A percentile compares a stretch with the other conserved stretches of the same genome.
phyloP scores from a whole-genome alignment of 805 yeast species.

The Cyberlindnera mycetangii region DNA sequence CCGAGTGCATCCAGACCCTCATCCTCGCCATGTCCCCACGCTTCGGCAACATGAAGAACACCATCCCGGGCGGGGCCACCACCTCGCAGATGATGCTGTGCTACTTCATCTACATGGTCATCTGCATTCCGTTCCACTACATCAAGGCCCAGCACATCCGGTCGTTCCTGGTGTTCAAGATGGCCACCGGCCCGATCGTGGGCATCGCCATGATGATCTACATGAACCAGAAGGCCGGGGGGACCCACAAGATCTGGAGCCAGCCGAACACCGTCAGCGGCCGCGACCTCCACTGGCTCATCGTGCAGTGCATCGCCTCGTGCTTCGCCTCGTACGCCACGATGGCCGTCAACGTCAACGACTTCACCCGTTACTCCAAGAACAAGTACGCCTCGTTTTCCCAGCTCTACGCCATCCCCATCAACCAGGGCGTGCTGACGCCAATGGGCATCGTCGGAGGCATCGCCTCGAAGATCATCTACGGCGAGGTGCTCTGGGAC shows the following conservation, averaged over 20 bases:
- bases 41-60: constrained; percentile 15
- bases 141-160: constrained; percentile 15
- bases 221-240: constrained; percentile 17
- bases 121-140: constrained; percentile 19
- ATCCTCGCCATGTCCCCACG: constrained; percentile 18
- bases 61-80: constrained; percentile 9
- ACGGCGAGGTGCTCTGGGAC: constrained; percentile 21
- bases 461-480: constrained; percentile 16
- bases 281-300: constrained; percentile 6
- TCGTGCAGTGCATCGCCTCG: constrained; percentile 11
- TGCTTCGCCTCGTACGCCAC: constrained; percentile 13
- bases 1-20: constrained; percentile 17
- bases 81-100: constrained; percentile 16
- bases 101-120: constrained; percentile 15
- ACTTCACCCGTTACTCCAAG: constrained; percentile 15
- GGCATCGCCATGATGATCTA: constrained; percentile 17
- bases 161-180: constrained; percentile 13
- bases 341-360: constrained; percentile 17
- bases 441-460: constrained; percentile 20
- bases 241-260: constrained; percentile 11
- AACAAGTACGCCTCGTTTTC: constrained; percentile 13
- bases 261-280: constrained; percentile 9
- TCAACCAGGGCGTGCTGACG: constrained; percentile 14
- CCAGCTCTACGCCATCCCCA: constrained; percentile 16
- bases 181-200: constrained; percentile 15